phyloP scores from a whole-genome alignment of 441 rosid genomes.

The Pelargonium australe region DNA sequence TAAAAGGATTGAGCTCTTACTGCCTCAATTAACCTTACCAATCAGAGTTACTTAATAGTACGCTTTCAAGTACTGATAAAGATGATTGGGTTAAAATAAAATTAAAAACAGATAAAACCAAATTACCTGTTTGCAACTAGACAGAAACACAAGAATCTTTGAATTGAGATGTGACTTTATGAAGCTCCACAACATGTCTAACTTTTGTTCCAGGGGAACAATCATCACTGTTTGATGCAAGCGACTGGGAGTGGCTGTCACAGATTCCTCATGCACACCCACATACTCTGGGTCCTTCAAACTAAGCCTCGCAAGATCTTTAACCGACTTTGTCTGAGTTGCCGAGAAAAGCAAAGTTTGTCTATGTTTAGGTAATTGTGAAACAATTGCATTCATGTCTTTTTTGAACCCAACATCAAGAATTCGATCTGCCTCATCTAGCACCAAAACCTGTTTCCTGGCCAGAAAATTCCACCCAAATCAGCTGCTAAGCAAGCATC shows the following conservation, averaged over 20 bases:
- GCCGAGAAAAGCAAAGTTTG: conserved; percentile 95
- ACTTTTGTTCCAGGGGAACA: conserved; percentile 82
- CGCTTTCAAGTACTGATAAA: background rate
- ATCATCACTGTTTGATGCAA: conserved; percentile 74
- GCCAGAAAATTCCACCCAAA: conserved; percentile 30
- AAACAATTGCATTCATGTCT: conserved; percentile 69
- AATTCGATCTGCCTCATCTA: conserved; percentile 96
- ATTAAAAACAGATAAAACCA: conserved; percentile 5
- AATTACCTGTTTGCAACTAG: conserved; percentile 85
- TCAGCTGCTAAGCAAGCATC: conserved; percentile 19
- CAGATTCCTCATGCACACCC: conserved; percentile 78
- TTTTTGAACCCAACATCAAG: conserved; percentile 87
- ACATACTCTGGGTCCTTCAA: conserved; percentile 90
- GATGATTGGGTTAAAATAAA: background rate
- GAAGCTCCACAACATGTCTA: conserved; percentile 92
- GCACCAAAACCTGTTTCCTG: conserved; percentile 72
- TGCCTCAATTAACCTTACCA: background rate
- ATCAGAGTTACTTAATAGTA: background rate
- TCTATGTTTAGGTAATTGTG: conserved; percentile 74
- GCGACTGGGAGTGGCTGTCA: conserved; percentile 69
- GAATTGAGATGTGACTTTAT: conserved; percentile 69
- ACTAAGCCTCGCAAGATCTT: conserved; percentile 96
- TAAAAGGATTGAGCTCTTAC: background rate
- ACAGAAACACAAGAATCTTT: conserved; percentile 78
- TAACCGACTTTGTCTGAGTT: conserved; percentile 85